Conservation (phyloP, 2,329 filamentous ascomycete genomes). For the Cladophialophora immunda region DNA sequence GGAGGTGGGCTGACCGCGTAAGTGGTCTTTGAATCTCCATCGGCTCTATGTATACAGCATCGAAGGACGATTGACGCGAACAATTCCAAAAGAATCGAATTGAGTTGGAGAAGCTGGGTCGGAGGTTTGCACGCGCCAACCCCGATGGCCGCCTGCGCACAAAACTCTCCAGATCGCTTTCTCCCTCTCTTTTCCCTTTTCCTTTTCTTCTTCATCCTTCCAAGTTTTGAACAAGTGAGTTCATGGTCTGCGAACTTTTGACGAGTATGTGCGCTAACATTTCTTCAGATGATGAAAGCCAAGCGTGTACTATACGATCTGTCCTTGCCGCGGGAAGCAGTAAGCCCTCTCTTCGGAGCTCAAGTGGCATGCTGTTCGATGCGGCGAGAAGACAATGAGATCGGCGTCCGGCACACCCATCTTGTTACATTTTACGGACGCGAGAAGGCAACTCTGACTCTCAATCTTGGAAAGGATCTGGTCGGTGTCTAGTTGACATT, state of each 20-base stretch:
- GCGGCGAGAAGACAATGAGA: conserved; percentile 76
- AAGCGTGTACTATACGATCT: conserved; percentile 93
- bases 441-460: conserved; percentile 81
- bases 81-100: background rate
- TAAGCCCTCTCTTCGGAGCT: conserved; percentile 89
- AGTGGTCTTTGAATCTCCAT: conserved; percentile 30
- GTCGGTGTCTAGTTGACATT: background rate
- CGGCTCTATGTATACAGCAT: background rate
- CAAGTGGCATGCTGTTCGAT: conserved; percentile 80
- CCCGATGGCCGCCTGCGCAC: conserved; percentile 25
- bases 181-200: conserved; percentile 57
- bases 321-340: conserved; percentile 70
- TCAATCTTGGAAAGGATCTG: conserved; percentile 63
- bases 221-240: conserved; percentile 98
- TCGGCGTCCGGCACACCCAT: conserved; percentile 98
- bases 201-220: conserved; percentile 85
- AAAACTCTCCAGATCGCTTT: conserved; percentile 43
- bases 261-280: conserved; percentile 25
- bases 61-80: background rate
- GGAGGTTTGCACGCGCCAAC: conserved; percentile 10
- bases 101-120: conserved; percentile 11
- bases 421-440: conserved; percentile 97
- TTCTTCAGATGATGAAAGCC: conserved; percentile 79
- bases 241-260: background rate
- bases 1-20: conserved; percentile 39